These are phyloP conservation scores for Dichotomocladium elegans DNA, from an alignment of 371 early-diverging fungal genomes.

Conservation along the genomic window DNA sequence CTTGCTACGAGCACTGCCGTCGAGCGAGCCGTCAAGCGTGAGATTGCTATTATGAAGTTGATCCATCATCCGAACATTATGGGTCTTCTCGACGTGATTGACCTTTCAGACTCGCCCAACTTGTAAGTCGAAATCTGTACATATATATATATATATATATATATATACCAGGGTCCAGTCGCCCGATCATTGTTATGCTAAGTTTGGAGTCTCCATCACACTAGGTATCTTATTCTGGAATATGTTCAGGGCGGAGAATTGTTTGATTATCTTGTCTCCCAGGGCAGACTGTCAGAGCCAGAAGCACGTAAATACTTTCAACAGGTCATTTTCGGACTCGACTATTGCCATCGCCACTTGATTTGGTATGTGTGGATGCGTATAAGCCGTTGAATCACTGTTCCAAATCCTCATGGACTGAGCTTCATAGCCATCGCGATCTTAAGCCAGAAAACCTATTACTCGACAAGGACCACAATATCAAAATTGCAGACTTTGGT, in stretches of 20 bases:
- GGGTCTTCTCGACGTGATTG: slow-evolving; percentile 87
- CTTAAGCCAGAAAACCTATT: slow-evolving; percentile 96
- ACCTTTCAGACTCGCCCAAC: slow-evolving; percentile 57
- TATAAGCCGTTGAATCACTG: background rate
- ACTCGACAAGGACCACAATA: slow-evolving; percentile 71
- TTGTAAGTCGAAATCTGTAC: slow-evolving; percentile 54
- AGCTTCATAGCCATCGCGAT: slow-evolving; percentile 95
- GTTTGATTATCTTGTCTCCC: slow-evolving; percentile 88
- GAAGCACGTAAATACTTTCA: slow-evolving; percentile 93
- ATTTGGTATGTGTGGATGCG: slow-evolving; percentile 74
- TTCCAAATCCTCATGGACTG: background rate
- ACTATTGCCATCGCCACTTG: slow-evolving; percentile 90
- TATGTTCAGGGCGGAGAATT: slow-evolving; percentile 96
- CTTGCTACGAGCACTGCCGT: slow-evolving; percentile 55
- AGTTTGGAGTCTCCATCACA: background rate
- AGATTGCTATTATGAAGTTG: slow-evolving; percentile 91
- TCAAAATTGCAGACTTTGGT: slow-evolving; percentile 86
- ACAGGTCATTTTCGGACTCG: slow-evolving; percentile 92
- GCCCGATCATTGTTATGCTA: background rate
- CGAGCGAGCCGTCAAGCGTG: slow-evolving; percentile 85
- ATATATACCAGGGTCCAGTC: background rate
- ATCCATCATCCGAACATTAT: slow-evolving; percentile 91
- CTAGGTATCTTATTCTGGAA: slow-evolving; percentile 92
- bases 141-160: too few species aligned
- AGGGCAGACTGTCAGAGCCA: slow-evolving; percentile 80